Percentiles rank a stretch among this genome's conserved stretches.
Conservation (phyloP, 2,329 filamentous ascomycete species). For the Xylaria sp. region DNA sequence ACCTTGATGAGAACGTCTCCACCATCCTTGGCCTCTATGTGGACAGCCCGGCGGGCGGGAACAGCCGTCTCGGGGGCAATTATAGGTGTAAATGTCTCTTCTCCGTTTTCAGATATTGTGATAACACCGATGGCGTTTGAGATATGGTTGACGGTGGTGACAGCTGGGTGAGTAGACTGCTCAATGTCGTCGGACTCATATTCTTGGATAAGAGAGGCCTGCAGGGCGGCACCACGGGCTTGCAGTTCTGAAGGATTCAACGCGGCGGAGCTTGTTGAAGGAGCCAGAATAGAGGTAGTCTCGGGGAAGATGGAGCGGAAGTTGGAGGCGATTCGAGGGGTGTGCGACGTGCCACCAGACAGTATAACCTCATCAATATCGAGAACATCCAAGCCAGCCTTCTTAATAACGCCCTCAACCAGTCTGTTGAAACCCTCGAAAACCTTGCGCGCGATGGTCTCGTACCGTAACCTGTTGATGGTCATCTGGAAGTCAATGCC, state of each 20-base stretch:
- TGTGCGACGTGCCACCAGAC: constrained; percentile 90
- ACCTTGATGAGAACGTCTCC: constrained; percentile 89
- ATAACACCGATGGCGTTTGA: constrained; percentile 87
- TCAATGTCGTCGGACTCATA: constrained; percentile 94
- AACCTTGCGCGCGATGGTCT: constrained; percentile 84
- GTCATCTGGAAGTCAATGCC: constrained; percentile 91
- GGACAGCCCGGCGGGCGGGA: constrained; percentile 83
- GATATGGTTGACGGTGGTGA: constrained; percentile 92
- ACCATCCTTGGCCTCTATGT: constrained; percentile 76
- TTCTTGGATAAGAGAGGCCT: constrained; percentile 91
- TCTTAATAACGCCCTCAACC: constrained; percentile 84
- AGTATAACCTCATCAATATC: constrained; percentile 96
- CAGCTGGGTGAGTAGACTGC: constrained; percentile 92
- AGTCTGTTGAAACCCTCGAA: constrained; percentile 88
- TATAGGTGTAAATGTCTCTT: constrained; percentile 79
- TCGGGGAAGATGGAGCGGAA: constrained; percentile 81
- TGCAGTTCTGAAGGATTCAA: constrained; percentile 94
- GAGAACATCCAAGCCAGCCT: constrained; percentile 88
- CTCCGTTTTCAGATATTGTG: constrained; percentile 58
- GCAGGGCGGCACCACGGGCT: constrained; percentile 89
- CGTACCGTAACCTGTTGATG: constrained; percentile 92
- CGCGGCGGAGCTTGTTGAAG: constrained; percentile 75
- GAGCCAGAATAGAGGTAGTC: constrained; percentile 78
- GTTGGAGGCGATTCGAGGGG: constrained; percentile 87
- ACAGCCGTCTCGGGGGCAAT: constrained; percentile 87